Evolutionary conservation across 2,329 filamentous ascomycete species (phyloP).

Genomic region (Talaromyces piceae): DNA sequence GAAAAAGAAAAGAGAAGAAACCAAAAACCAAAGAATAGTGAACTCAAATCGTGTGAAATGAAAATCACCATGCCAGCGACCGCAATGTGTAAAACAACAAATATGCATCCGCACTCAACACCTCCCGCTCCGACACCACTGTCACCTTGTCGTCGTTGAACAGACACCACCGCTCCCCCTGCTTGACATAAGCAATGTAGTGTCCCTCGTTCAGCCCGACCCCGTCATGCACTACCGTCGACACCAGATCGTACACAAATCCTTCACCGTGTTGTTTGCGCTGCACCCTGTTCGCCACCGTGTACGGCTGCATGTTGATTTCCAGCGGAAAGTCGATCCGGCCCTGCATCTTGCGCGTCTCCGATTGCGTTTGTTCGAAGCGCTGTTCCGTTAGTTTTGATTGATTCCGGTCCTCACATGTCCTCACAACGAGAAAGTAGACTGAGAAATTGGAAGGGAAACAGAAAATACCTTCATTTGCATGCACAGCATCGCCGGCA

Average conservation of each 20-base stretch:
- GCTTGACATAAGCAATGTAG: constrained; percentile 81
- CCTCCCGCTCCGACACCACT: constrained; percentile 72
- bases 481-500: constrained; percentile 84
- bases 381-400: constrained; percentile 36
- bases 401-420: too few relatives aligned
- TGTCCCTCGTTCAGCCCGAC: constrained; percentile 80
- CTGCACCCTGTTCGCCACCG: constrained; percentile 50
- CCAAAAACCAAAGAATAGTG: background rate
- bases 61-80: constrained; percentile 17
- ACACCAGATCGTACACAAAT: constrained; percentile 78
- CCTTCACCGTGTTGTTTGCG: constrained; percentile 35
- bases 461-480: constrained; percentile 79
- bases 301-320: constrained; percentile 87
- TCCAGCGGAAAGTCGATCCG: constrained; percentile 77
- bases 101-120: constrained; percentile 79
- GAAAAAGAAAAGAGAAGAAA: background rate
- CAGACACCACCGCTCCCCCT: constrained; percentile 85
- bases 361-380: constrained; percentile 69
- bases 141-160: constrained; percentile 95
- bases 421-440: too few relatives aligned
- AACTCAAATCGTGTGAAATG: too few relatives aligned
- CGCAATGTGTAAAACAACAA: constrained; percentile 67
- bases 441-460: too few relatives aligned
- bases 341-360: constrained; percentile 80
- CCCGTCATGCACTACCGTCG: constrained; percentile 87